Conservation (phyloP, 225 moss, liverwort and hornwort genomes). For the Climacium dendroides region DNA sequence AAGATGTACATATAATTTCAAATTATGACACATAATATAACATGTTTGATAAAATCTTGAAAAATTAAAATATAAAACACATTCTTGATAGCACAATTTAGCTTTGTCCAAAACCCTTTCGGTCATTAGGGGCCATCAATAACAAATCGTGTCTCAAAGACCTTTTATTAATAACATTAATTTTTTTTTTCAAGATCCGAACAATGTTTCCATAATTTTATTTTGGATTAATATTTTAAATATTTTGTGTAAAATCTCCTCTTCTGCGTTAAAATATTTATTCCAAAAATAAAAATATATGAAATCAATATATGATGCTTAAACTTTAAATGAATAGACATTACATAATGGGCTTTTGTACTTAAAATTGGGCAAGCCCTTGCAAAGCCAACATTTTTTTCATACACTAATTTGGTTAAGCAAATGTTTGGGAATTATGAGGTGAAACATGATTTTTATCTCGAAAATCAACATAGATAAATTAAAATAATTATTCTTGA, state of each 20-base stretch:
- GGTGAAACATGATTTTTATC: background rate
- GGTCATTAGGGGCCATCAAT: background rate
- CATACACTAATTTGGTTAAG: rapidly evolving
- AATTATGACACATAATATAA: background rate
- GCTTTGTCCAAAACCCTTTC: background rate
- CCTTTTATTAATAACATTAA: background rate
- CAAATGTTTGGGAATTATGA: background rate
- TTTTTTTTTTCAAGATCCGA: rapidly evolving
- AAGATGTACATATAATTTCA: background rate
- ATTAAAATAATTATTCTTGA: background rate
- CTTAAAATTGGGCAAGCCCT: background rate
- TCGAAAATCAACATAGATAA: background rate
- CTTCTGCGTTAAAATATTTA: background rate
- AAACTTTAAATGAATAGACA: background rate
- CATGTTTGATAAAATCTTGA: background rate
- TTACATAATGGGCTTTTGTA: background rate
- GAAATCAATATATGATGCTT: background rate
- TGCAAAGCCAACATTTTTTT: background rate
- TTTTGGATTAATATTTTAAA: background rate
- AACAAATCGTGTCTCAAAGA: background rate
- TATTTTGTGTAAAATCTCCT: no score
- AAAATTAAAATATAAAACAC: background rate
- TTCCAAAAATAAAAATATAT: background rate
- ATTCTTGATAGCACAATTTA: background rate
- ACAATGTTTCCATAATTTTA: background rate